Percentiles rank a stretch among this genome's conserved stretches.
These are phyloP conservation scores for Camellia japonica DNA, from an alignment of 148 eudicot species.

Conservation along the genomic window DNA sequence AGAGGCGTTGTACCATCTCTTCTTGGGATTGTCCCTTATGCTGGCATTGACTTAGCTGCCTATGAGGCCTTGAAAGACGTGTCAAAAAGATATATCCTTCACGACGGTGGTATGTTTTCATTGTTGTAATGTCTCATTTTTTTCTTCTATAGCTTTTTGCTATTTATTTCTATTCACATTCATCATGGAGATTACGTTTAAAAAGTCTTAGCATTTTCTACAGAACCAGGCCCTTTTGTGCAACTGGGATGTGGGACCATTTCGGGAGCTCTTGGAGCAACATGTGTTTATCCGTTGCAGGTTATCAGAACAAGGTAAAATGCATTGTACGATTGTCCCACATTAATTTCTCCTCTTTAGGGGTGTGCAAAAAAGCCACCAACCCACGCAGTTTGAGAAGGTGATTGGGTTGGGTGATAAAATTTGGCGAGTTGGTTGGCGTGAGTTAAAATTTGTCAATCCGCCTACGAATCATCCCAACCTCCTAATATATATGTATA, in stretches of 20 bases:
- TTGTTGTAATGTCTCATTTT: not conserved
- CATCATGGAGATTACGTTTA: conserved; percentile 7
- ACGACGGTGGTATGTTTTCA: conserved; percentile 59
- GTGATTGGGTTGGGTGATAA: too few species aligned
- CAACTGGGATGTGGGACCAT: conserved; percentile 94
- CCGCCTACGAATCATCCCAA: too few species aligned
- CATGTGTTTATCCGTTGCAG: conserved; percentile 93
- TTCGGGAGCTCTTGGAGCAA: conserved; percentile 95
- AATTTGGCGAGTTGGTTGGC: too few species aligned
- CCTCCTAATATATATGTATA: too few species aligned
- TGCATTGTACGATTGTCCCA: not conserved
- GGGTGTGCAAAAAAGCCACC: too few species aligned
- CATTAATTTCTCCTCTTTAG: not conserved
- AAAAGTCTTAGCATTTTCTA: conserved; percentile 14
- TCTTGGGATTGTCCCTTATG: conserved; percentile 89
- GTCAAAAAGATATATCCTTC: conserved; percentile 63
- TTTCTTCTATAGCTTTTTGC: not conserved
- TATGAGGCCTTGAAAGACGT: conserved; percentile 86
- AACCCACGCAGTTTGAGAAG: too few species aligned
- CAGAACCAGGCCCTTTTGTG: conserved; percentile 94
- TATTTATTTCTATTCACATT: not conserved
- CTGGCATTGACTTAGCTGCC: conserved; percentile 93
- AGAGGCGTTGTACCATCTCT: conserved; percentile 87
- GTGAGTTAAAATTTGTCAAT: too few species aligned
- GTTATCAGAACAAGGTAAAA: conserved; percentile 92